phyloP scores from a whole-genome alignment of 2,329 filamentous ascomycete genomes.

The Coniella vitis region DNA sequence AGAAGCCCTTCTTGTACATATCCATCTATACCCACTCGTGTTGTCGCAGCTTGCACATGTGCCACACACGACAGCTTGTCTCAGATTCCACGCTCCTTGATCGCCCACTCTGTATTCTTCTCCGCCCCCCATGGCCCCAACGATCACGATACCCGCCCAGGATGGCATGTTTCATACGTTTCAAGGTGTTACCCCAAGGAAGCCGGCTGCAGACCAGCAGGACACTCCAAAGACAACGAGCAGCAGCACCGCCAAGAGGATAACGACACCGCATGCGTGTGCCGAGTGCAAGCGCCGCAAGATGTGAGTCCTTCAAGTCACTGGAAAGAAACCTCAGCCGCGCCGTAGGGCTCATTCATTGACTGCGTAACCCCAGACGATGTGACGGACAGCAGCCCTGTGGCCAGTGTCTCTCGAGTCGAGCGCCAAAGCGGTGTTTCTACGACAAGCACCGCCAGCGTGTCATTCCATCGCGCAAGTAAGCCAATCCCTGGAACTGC shows the following conservation, averaged over 20 bases:
- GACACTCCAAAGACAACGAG: slow-evolving; percentile 34
- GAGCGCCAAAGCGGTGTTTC: slow-evolving; percentile 70
- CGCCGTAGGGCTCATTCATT: slow-evolving; percentile 18
- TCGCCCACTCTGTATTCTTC: slow-evolving; percentile 5
- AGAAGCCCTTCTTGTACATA: slow-evolving; percentile 10
- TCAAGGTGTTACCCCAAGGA: slow-evolving; percentile 46
- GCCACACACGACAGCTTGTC: background rate
- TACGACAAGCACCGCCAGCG: slow-evolving; percentile 76
- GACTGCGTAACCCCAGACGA: slow-evolving; percentile 36
- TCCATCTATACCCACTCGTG: too few relatives aligned
- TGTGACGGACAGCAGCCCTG: slow-evolving; percentile 79
- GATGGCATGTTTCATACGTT: slow-evolving; percentile 49
- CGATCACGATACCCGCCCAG: slow-evolving; percentile 40
- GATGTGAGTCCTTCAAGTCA: slow-evolving; percentile 41
- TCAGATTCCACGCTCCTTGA: too few relatives aligned
- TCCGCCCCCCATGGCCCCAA: slow-evolving; percentile 33
- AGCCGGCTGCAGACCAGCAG: slow-evolving; percentile 37
- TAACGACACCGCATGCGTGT: slow-evolving; percentile 58
- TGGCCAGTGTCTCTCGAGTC: slow-evolving; percentile 75
- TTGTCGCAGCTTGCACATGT: background rate
- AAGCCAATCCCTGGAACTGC: slow-evolving; percentile 26
- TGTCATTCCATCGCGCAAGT: slow-evolving; percentile 73
- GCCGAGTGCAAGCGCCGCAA: slow-evolving; percentile 74
- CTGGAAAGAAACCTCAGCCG: background rate
- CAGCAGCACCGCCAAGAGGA: slow-evolving; percentile 36